Conservation (phyloP, 257 asterid species). For the Thymus quinquecostatus region DNA sequence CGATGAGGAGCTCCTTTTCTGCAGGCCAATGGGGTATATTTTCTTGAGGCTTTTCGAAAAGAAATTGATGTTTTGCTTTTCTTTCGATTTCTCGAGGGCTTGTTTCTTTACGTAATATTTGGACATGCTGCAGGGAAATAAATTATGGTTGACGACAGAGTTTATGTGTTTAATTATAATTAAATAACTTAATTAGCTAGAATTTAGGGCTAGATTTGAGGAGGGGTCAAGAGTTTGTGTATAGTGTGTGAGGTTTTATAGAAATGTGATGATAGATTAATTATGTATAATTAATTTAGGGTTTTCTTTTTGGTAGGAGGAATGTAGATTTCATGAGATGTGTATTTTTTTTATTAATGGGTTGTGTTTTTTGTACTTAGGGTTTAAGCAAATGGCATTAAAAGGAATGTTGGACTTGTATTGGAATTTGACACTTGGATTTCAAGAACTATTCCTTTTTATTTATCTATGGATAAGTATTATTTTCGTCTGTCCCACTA, state of each 20-base stretch:
- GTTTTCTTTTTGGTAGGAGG: slow-evolving; percentile 50
- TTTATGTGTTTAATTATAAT: background rate
- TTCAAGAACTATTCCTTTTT: slow-evolving; percentile 12
- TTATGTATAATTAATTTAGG: too few relatives aligned
- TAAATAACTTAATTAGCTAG: slow-evolving; percentile 18
- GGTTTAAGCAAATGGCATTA: slow-evolving; percentile 49
- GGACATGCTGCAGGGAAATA: slow-evolving; percentile 45
- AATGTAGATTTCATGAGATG: slow-evolving; percentile 52
- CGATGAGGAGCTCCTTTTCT: slow-evolving; percentile 50
- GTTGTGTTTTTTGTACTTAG: slow-evolving; percentile 38
- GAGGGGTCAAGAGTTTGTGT: slow-evolving; percentile 25
- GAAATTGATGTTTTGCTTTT: slow-evolving; percentile 47
- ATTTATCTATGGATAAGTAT: background rate
- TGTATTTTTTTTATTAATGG: background rate
- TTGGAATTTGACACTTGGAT: slow-evolving; percentile 46
- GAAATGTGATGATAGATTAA: background rate
- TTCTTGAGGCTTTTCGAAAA: slow-evolving; percentile 63
- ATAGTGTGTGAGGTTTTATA: slow-evolving; percentile 24
- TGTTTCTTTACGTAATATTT: slow-evolving; percentile 47
- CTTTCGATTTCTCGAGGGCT: slow-evolving; percentile 44
- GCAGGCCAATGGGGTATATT: slow-evolving; percentile 71
- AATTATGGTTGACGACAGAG: background rate
- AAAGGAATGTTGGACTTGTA: slow-evolving; percentile 58
- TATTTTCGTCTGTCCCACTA: too few relatives aligned
- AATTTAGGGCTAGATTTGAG: slow-evolving; percentile 10